A percentile compares a stretch with the other conserved stretches of the same genome.
phyloP scores from a whole-genome alignment of 176 grass and related monocot species.

The Alopecurus myosuroides region DNA sequence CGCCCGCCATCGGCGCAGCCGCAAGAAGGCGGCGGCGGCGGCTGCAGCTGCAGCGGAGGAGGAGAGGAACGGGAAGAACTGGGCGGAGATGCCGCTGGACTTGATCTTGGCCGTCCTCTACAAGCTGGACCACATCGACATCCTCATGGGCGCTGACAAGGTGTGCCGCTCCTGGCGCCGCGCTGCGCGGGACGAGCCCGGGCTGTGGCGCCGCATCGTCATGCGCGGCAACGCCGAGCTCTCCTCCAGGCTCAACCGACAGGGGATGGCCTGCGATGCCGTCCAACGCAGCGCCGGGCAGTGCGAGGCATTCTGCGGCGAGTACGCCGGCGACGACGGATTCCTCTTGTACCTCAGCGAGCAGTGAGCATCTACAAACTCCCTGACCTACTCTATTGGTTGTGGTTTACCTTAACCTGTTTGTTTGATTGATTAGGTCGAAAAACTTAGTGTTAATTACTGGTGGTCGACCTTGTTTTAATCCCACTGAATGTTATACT shows the following conservation, averaged over 20 bases:
- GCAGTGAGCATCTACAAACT: background rate
- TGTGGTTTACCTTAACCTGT: background rate
- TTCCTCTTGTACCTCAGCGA: no score
- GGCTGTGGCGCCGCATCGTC: background rate
- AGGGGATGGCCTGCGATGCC: no score
- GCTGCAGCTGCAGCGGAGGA: background rate
- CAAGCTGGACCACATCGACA: background rate
- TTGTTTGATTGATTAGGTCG: background rate
- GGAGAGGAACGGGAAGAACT: background rate
- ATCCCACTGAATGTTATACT: background rate
- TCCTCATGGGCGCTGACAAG: background rate
- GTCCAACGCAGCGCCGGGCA: no score
- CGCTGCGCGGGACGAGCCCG: background rate
- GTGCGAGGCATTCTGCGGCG: no score
- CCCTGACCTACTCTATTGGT: background rate
- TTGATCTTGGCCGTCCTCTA: background rate
- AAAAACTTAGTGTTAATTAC: no score
- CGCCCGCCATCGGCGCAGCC: background rate
- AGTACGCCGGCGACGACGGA: no score
- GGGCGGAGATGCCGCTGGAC: background rate
- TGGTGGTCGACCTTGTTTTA: background rate
- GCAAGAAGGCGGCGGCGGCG: background rate
- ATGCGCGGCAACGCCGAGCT: background rate
- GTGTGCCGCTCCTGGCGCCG: background rate
- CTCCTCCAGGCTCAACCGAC: background rate